Base-by-base conservation (phyloP, 2,329 filamentous ascomycete species). In the Aureobasidium pullulans region DNA sequence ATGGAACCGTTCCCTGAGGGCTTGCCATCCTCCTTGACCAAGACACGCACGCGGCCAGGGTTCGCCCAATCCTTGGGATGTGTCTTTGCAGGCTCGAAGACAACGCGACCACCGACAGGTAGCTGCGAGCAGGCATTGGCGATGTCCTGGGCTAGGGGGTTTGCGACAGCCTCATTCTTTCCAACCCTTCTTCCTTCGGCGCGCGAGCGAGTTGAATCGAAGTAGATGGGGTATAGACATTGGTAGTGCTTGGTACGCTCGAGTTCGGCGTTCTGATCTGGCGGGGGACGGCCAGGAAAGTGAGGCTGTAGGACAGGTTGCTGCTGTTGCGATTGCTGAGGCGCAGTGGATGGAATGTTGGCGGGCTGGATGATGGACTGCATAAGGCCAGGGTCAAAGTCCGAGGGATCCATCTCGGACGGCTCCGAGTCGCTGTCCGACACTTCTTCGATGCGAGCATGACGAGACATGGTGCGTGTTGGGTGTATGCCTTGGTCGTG, bases 21-120 rank as follows among this genome's bases (percentile, higher is more conserved):
- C 63, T 74, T 74, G 36, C 82, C 82, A 61, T 83, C 78, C 63
- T 81, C 84, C 72, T 84, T 87, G 59, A 96, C 77, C 69, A 86
- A 77, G 52, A 97, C 84, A 66, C 89, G 85, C 63, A 97, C 89
- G 61, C 94, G 82, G 3, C 94, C 94, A 11, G 94, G 94, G 77
- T 99, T 99, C 60, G 88, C 87, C 94, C 94, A 99, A 78, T 99
- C 94, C 76, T 94, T 93, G 6, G 94, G 94, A 74, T 99, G 94
- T 62, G 85, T 82, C 79, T 96, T 96, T 70, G 88, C 88, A 1
- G 92, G 90, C 76, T 99, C 94, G 72, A 96, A 88, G 7, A 94
- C 85, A 44, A 87, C 86, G 62, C 83, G 81, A 37, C 90, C 77
- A 32, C 86, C 83, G 60, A 63, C 10, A 67, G 66, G 68, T 62